Percentiles rank a stretch among this genome's conserved stretches.
phyloP scores from a whole-genome alignment of 2,329 filamentous ascomycete genomes.

The Fusarium fracticaudum region DNA sequence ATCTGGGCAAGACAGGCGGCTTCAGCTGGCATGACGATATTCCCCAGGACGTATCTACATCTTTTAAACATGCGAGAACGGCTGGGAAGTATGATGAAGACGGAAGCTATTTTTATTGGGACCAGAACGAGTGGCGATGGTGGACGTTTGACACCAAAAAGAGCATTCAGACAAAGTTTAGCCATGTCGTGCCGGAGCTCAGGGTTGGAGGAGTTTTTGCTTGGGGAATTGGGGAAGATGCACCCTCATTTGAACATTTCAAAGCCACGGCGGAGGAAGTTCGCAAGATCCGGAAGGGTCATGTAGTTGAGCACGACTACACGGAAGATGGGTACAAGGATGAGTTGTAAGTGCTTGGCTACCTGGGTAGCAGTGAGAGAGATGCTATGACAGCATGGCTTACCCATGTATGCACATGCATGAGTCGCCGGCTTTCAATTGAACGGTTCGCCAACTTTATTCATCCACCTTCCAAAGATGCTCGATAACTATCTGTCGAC shows the following conservation, averaged over 20 bases:
- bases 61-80: slow-evolving; percentile 65
- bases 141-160: slow-evolving; percentile 78
- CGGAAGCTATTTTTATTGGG: slow-evolving; percentile 77
- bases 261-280: slow-evolving; percentile 46
- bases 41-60: slow-evolving; percentile 61
- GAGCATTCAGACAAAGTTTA: slow-evolving; percentile 70
- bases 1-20: slow-evolving; percentile 65
- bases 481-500: neutral
- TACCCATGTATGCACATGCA: slow-evolving; percentile 8
- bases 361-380: neutral
- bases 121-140: slow-evolving; percentile 66
- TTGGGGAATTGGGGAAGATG: slow-evolving; percentile 78
- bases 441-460: neutral
- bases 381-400: slow-evolving; percentile 9
- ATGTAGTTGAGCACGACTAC: neutral
- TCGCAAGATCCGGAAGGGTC: slow-evolving; percentile 17
- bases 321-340: slow-evolving; percentile 28
- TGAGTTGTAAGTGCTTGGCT: slow-evolving; percentile 40
- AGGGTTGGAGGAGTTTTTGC: slow-evolving; percentile 77
- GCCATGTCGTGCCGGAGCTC: slow-evolving; percentile 64
- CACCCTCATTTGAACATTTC: slow-evolving; percentile 54
- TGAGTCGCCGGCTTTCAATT: slow-evolving; percentile 2
- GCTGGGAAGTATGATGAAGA: slow-evolving; percentile 64
- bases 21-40: slow-evolving; percentile 70
- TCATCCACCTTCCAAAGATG: neutral